Percentiles rank a stretch among this genome's conserved stretches.
Evolutionary conservation across 2,329 filamentous ascomycete species (phyloP).

Genomic region (Sclerotinia nivalis): DNA sequence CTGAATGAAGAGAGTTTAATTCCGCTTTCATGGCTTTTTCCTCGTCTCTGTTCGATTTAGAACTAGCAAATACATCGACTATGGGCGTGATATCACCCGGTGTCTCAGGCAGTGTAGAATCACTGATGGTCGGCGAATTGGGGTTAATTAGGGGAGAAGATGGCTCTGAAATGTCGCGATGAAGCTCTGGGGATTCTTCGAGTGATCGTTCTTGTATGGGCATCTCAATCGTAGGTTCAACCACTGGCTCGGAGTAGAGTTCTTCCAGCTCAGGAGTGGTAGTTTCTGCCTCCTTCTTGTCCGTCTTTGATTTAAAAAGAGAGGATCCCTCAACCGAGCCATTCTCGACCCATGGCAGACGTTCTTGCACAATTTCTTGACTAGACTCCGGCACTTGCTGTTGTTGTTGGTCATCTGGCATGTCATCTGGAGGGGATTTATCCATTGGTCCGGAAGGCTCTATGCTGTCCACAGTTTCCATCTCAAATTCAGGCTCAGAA

Average conservation of each 20-base stretch:
- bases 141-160: not conserved
- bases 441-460: not conserved
- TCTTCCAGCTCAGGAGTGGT: not conserved
- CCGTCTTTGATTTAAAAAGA: constrained; percentile 28
- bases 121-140: not conserved
- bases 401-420: not conserved
- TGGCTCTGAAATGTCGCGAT: not conserved
- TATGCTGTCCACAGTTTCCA: not conserved
- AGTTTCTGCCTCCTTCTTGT: constrained; percentile 3
- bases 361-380: constrained; percentile 15
- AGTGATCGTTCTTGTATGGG: not conserved
- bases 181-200: not conserved
- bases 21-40: not conserved
- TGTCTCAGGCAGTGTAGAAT: not conserved
- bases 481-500: not conserved
- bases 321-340: constrained; percentile 24
- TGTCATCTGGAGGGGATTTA: not conserved
- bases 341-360: constrained; percentile 8
- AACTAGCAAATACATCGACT: not conserved
- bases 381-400: constrained; percentile 16
- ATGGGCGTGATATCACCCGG: not conserved
- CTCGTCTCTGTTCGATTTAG: not conserved
- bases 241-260: not conserved
- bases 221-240: not conserved
- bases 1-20: not conserved